Conservation (phyloP, 352 stramenopile genomes). For the Plasmopara viticola region DNA sequence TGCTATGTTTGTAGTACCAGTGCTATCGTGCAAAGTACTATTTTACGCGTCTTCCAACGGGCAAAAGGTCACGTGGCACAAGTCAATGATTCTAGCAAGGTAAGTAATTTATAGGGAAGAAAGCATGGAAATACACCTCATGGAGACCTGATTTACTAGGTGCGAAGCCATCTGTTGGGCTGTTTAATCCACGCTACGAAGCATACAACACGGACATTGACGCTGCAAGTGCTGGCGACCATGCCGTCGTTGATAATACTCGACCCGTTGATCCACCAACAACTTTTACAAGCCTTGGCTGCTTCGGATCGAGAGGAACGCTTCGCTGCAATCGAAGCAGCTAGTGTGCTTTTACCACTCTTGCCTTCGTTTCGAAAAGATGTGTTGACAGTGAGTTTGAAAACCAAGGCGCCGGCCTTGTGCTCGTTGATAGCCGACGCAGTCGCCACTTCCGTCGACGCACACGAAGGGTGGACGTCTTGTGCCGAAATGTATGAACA, state of each 20-base stretch:
- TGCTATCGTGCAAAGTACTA: slow-evolving; percentile 27
- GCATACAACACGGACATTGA: slow-evolving; percentile 19
- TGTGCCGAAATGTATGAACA: slow-evolving; percentile 37
- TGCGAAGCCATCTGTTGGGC: slow-evolving; percentile 17
- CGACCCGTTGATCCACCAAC: slow-evolving; percentile 21
- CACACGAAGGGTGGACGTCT: slow-evolving; percentile 34
- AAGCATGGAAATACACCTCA: not conserved
- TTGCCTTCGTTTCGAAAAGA: slow-evolving; percentile 25
- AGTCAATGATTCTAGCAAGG: slow-evolving; percentile 46
- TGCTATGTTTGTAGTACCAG: slow-evolving; percentile 28
- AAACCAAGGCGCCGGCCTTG: slow-evolving; percentile 9
- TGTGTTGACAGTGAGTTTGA: slow-evolving; percentile 16
- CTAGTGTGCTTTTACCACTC: slow-evolving; percentile 18
- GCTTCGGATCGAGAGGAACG: slow-evolving; percentile 20
- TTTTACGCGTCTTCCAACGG: slow-evolving; percentile 38
- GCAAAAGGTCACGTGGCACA: slow-evolving; percentile 35
- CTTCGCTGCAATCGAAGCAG: slow-evolving; percentile 27
- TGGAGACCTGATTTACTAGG: slow-evolving; percentile 8
- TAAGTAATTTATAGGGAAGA: slow-evolving; percentile 7
- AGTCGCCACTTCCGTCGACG: slow-evolving; percentile 17
- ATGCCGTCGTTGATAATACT: slow-evolving; percentile 34
- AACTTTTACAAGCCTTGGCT: slow-evolving; percentile 16
- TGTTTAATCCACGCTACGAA: slow-evolving; percentile 12
- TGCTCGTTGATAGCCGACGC: slow-evolving; percentile 21
- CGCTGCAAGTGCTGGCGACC: slow-evolving; percentile 35